These are phyloP conservation scores for Ogataea pignaliae DNA, from an alignment of 805 yeast species.

Conservation along the genomic window DNA sequence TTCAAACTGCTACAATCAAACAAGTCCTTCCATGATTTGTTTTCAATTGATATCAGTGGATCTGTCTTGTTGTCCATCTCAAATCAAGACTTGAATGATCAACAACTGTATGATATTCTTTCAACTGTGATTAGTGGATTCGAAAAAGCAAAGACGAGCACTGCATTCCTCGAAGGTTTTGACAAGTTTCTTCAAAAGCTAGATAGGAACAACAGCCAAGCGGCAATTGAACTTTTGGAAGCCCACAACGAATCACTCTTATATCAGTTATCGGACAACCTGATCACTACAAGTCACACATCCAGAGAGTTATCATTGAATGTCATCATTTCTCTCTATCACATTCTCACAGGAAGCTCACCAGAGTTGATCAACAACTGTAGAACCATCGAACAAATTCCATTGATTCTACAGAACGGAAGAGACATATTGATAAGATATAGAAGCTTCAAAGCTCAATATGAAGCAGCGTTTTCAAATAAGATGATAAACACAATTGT, in stretches of 20 bases:
- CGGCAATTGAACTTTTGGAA: conserved; percentile 12
- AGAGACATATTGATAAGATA: conserved; percentile 72
- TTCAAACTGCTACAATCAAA: conserved; percentile 8
- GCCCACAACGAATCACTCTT: conserved; percentile 16
- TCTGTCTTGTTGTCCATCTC: conserved; percentile 33
- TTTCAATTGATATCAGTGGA: conserved; percentile 40
- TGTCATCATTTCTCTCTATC: conserved; percentile 39
- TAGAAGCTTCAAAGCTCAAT: conserved; percentile 50
- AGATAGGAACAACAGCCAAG: neutral
- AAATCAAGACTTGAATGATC: conserved; percentile 18
- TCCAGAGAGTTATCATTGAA: conserved; percentile 42
- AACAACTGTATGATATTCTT: conserved; percentile 14
- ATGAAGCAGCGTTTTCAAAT: conserved; percentile 26
- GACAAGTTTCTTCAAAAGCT: conserved; percentile 19
- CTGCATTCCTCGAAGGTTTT: conserved; percentile 35
- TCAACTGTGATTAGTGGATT: conserved; percentile 21
- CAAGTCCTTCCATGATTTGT: conserved; percentile 13
- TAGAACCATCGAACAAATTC: conserved; percentile 63
- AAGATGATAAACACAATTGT: conserved; percentile 29
- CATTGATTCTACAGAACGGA: conserved; percentile 61
- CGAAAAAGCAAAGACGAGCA: conserved; percentile 30
- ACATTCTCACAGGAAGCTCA: conserved; percentile 22
- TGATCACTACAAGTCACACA: conserved; percentile 46
- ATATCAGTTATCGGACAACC: conserved; percentile 28
- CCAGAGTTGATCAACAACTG: conserved; percentile 36